phyloP scores from a whole-genome alignment of 2,329 filamentous ascomycete genomes.

The Arthrobotrys entomopaga region DNA sequence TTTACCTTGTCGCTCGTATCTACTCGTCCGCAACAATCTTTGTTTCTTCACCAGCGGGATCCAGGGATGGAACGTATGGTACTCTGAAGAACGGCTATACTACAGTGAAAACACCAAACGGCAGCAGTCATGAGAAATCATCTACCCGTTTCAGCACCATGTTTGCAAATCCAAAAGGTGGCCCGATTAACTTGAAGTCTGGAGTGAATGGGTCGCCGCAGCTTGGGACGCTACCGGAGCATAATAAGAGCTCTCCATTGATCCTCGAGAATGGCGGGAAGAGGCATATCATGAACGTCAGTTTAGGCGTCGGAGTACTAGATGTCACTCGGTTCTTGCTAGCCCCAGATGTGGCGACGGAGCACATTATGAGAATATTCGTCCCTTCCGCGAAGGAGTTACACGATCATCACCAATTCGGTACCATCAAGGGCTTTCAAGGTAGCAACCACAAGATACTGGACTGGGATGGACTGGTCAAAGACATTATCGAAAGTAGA shows the following conservation, averaged over 20 bases:
- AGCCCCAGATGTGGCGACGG: slow-evolving; percentile 57
- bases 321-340: slow-evolving; percentile 59
- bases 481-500: slow-evolving; percentile 59
- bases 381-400: slow-evolving; percentile 56
- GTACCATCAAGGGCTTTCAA: slow-evolving; percentile 52
- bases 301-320: slow-evolving; percentile 59
- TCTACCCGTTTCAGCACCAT: slow-evolving; percentile 51
- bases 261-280: slow-evolving; percentile 43
- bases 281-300: slow-evolving; percentile 49
- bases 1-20: slow-evolving; percentile 86
- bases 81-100: slow-evolving; percentile 49
- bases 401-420: slow-evolving; percentile 48
- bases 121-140: slow-evolving; percentile 25
- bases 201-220: slow-evolving; percentile 45
- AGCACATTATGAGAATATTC: slow-evolving; percentile 59
- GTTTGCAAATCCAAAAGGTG: slow-evolving; percentile 44
- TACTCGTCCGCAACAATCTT: slow-evolving; percentile 65
- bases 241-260: slow-evolving; percentile 41
- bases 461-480: slow-evolving; percentile 59
- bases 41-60: slow-evolving; percentile 63
- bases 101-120: slow-evolving; percentile 32
- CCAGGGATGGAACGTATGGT: slow-evolving; percentile 49
- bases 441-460: slow-evolving; percentile 53
- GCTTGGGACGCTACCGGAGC: slow-evolving; percentile 38
- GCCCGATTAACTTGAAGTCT: slow-evolving; percentile 6